These are phyloP conservation scores for Aspergillus uvarum DNA, from an alignment of 2,329 filamentous ascomycete species.

Conservation along the genomic window DNA sequence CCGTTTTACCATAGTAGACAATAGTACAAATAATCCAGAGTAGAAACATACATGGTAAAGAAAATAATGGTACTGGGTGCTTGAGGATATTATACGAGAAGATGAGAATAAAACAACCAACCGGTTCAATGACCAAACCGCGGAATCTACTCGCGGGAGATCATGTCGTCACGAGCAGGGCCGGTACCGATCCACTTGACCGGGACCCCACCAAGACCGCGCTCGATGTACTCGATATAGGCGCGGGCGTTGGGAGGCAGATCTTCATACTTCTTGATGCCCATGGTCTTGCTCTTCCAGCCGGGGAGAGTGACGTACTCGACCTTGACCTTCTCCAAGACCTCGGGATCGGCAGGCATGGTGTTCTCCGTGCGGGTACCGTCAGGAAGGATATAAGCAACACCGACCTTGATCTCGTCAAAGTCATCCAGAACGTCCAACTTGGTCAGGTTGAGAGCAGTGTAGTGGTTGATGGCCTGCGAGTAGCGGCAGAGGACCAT, in stretches of 20 bases:
- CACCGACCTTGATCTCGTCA: slow-evolving; percentile 62
- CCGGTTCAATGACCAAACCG: neutral
- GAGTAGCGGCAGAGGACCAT: slow-evolving; percentile 64
- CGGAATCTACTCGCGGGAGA: slow-evolving; percentile 43
- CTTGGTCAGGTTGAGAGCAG: slow-evolving; percentile 62
- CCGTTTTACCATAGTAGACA: neutral
- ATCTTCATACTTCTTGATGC: slow-evolving; percentile 56
- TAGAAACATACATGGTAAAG: neutral
- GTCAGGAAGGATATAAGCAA: slow-evolving; percentile 54
- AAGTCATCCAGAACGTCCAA: slow-evolving; percentile 65
- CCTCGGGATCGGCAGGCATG: slow-evolving; percentile 59
- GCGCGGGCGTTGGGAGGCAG: slow-evolving; percentile 58
- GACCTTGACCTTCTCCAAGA: slow-evolving; percentile 55
- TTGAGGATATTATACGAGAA: slow-evolving; percentile 6
- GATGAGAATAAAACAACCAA: neutral
- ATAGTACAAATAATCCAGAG: slow-evolving; percentile 5
- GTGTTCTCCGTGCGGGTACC: slow-evolving; percentile 51
- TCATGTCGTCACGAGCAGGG: slow-evolving; percentile 62
- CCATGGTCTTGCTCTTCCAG: slow-evolving; percentile 62
- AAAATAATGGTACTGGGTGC: slow-evolving; percentile 1
- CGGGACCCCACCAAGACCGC: slow-evolving; percentile 54
- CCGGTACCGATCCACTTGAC: slow-evolving; percentile 65
- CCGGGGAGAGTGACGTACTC: slow-evolving; percentile 61
- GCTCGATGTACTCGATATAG: slow-evolving; percentile 64
- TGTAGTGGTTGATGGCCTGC: slow-evolving; percentile 55